These are phyloP conservation scores for Atkinsonella hypoxylon DNA, from an alignment of 2,329 filamentous ascomycete genomes.

Conservation along the genomic window DNA sequence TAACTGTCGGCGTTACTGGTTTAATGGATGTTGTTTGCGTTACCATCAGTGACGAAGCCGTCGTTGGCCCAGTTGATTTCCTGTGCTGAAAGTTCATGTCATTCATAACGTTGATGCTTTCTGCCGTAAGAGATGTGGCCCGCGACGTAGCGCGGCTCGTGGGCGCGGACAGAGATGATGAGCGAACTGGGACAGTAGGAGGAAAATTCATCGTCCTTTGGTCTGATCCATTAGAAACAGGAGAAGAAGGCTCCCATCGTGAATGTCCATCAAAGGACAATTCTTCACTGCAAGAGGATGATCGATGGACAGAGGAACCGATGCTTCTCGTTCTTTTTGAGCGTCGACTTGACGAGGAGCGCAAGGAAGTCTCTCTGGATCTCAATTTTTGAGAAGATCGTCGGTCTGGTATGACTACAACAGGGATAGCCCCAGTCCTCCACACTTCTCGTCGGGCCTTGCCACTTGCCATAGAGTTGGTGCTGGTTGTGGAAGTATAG, in stretches of 20 bases:
- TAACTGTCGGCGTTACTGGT: not conserved
- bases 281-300: conserved; percentile 29
- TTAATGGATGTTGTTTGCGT: not conserved
- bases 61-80: not conserved
- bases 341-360: conserved; percentile 47
- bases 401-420: conserved; percentile 49
- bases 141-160: conserved; percentile 46
- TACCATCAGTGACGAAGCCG: not conserved
- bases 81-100: conserved; percentile 16
- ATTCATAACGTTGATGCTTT: conserved; percentile 46
- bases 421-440: conserved; percentile 49
- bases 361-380: conserved; percentile 41
- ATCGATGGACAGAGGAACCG: conserved; percentile 32
- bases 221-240: conserved; percentile 37
- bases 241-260: conserved; percentile 29
- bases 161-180: conserved; percentile 50
- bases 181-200: conserved; percentile 42
- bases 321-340: conserved; percentile 42
- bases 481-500: conserved; percentile 34
- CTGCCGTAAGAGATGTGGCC: conserved; percentile 23
- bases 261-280: conserved; percentile 31
- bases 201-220: conserved; percentile 49
- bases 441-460: conserved; percentile 46
- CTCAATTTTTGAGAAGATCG: conserved; percentile 41
- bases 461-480: conserved; percentile 38